Conservation (phyloP, 2,329 filamentous ascomycete species). For the Penicillium janthinellum region DNA sequence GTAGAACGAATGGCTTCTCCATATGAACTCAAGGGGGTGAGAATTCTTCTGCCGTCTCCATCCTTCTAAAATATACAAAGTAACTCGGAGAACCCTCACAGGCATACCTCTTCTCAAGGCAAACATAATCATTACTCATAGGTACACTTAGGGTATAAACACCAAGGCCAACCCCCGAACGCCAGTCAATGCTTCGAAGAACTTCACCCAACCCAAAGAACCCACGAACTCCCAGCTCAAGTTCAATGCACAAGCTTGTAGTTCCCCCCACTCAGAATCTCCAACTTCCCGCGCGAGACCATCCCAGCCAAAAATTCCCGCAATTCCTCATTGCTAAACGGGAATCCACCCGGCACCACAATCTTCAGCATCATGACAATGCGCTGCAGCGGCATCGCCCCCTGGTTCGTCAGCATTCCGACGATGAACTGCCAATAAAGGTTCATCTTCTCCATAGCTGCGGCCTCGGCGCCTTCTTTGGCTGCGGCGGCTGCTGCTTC, state of each 20-base stretch:
- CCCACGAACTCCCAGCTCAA: slow-evolving; percentile 11
- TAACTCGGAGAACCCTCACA: too few species aligned
- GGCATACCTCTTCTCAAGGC: neutral
- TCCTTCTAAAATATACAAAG: too few species aligned
- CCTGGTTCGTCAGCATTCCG: slow-evolving; percentile 92
- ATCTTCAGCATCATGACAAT: slow-evolving; percentile 97
- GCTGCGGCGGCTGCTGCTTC: slow-evolving; percentile 46
- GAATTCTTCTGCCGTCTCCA: too few species aligned
- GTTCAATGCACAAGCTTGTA: slow-evolving; percentile 56
- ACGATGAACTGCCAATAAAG: slow-evolving; percentile 92
- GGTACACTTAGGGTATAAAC: neutral
- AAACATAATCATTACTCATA: neutral
- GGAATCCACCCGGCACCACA: slow-evolving; percentile 82
- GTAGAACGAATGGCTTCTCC: too few species aligned
- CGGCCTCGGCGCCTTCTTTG: slow-evolving; percentile 53
- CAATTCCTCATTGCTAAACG: slow-evolving; percentile 86
- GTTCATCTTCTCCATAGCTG: slow-evolving; percentile 67
- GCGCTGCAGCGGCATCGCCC: slow-evolving; percentile 75
- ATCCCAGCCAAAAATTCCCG: slow-evolving; percentile 77
- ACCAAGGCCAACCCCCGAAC: slow-evolving; percentile 10
- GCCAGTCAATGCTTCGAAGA: slow-evolving; percentile 10
- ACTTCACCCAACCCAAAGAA: neutral
- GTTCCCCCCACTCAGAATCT: slow-evolving; percentile 66
- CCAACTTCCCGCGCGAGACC: slow-evolving; percentile 70
- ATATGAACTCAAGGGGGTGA: too few species aligned